Percentiles rank a stretch among this genome's conserved stretches.
Evolutionary conservation across 495 filamentous ascomycete genomes (phyloP).

Genomic region (Umbilicaria muhlenbergii): DNA sequence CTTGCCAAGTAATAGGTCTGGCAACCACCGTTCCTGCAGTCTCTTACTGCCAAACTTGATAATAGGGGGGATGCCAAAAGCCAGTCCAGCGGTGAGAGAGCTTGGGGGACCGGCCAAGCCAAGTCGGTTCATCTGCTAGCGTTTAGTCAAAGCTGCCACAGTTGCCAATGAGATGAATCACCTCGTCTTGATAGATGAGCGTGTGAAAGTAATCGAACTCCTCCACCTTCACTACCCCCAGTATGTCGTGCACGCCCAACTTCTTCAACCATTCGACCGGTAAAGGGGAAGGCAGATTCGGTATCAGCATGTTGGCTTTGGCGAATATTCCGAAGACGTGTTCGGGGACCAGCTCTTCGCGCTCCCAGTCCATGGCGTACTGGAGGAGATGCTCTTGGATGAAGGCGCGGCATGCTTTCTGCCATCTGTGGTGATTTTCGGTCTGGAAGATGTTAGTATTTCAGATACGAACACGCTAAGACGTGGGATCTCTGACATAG

Average conservation of each 20-base stretch:
- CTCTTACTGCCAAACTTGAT: slow-evolving; percentile 46
- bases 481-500: slow-evolving; percentile 25
- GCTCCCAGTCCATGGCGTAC: slow-evolving; percentile 53
- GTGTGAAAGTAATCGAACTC: slow-evolving; percentile 62
- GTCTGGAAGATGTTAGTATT: no score
- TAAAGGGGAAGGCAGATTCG: slow-evolving; percentile 48
- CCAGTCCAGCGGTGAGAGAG: slow-evolving; percentile 49
- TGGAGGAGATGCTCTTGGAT: slow-evolving; percentile 40
- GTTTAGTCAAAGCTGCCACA: not conserved
- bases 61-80: slow-evolving; percentile 56
- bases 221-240: slow-evolving; percentile 52
- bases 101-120: slow-evolving; percentile 45
- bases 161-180: slow-evolving; percentile 3
- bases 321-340: slow-evolving; percentile 47
- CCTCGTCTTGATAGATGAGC: slow-evolving; percentile 53
- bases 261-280: slow-evolving; percentile 51
- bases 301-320: slow-evolving; percentile 44
- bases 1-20: slow-evolving; percentile 48
- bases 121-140: slow-evolving; percentile 38
- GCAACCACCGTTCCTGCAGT: slow-evolving; percentile 47
- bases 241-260: slow-evolving; percentile 45
- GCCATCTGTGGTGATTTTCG: slow-evolving; percentile 37
- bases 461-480: slow-evolving; percentile 14
- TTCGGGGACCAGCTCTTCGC: slow-evolving; percentile 39
- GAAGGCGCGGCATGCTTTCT: slow-evolving; percentile 51